Base-by-base conservation (phyloP, 2,329 filamentous ascomycete genomes). In the Aspergillus ochraceoroseus region DNA sequence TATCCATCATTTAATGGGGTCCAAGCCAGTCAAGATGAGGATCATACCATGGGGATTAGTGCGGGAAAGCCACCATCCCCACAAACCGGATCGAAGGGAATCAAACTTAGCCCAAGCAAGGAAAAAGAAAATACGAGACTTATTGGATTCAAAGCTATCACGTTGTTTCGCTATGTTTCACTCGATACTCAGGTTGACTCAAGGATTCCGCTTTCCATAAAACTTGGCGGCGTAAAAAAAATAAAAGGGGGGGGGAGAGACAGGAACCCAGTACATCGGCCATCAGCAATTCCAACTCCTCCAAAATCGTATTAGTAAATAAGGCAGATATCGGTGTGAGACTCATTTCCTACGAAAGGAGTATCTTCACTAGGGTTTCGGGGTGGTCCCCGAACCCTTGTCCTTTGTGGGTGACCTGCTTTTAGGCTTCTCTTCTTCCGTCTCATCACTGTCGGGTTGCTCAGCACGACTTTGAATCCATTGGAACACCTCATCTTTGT, bases 401-500 rank as follows among this genome's bases (percentile, higher is more conserved):
- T 40, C 40, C 35, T 49, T 47, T 19, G 33, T 48, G 12, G 46
- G 45, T 8, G 49, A 52, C 29, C 45, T 44, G 20, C 44, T 51
- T 34, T 41, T 41, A 4, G 40, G 43, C 34, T 50, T 51, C 15
- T 52, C 54, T 22, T 54, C 54, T 13, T 59, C 53, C 7, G 58
- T 55, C 15, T 59, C 55, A 11, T 56, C 54, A 15, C 48, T 53
- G 13, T 53, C 55, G 2, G 46, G 41, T 1, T 29, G 43, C 8
- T 58, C 58, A 3, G 61, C 55, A 23, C 64, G 63, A n/a, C 61
- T 60, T 19, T 65, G 52, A 22, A 81, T 64, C 52, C 68, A 65
- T 7, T 65, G 53, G 36, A 67, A 68, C 1, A 80, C 74, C 13
- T 73, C 64, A 1, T 69, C 58, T 43, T 70, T 65, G 55, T 80